Base-by-base conservation (phyloP, 495 filamentous ascomycete genomes). In the Aspergillus campestris region DNA sequence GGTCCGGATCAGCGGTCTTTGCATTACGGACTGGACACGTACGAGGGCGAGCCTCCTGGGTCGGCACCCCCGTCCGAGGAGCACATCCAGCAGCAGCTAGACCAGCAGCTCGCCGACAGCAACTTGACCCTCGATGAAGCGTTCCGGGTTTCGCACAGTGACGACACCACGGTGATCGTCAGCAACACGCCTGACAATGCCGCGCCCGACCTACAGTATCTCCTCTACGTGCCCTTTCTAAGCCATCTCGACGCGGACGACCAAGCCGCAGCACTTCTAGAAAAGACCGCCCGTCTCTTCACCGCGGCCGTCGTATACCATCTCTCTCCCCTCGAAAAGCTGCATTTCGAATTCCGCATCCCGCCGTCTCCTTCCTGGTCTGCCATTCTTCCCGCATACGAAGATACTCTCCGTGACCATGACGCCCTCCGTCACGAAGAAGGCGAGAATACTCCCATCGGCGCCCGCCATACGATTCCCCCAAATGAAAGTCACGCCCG, bases 231-330 rank as follows among this genome's bases (percentile, higher is more conserved):
- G 9, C 6, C 40, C 10, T 56, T 56, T 34, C 53, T 56, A 27
- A 42, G 46, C 36, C 36, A 47, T 8, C 37, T 52, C 29, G 9
- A 31, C 28, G 47, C 18, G 18, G 18, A 45, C 33, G n/a, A 27
- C 8, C 36, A 30, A 18, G 34, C 39, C 7, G 18, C 13, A 18
- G 40, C 49, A 34, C 40, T 56, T 11, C 31, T 52, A 0, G 47
- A 48, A 40, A 45, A 29, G 29, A 50, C 53, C 14, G 47, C 47
- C 6, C 49, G 53, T 9, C 49, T 52, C 30, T 50, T 56, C n/a
- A 50, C 47, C 3, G 38, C 50, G 11, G 34, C 49, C 5, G n/a
- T 56, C 0, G 2, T 44, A 7, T 44, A 45, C 32, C 33, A 56
- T 40, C 53, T 56, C 18, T 49, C 44, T 29, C 24, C 44, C 31